These are phyloP conservation scores for Plasmodium inui DNA, from an alignment of 169 alveolate genomes.

Conservation along the genomic window DNA sequence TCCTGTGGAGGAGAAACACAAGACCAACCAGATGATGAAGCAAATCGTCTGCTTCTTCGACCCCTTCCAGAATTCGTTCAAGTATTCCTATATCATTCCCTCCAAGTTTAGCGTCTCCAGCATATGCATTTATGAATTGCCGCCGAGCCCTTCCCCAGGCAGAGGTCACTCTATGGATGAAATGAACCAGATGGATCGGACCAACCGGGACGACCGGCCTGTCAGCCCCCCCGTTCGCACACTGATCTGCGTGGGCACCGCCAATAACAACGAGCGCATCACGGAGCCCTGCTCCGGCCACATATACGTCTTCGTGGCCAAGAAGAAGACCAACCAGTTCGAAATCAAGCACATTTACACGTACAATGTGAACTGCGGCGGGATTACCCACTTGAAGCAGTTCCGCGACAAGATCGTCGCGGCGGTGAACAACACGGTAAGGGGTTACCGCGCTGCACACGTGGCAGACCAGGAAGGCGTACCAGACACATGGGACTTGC, in stretches of 20 bases:
- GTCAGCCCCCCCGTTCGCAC: not conserved
- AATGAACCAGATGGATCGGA: not conserved
- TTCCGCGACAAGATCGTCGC: constrained; percentile 30
- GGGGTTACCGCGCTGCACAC: not conserved
- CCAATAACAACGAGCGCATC: constrained; percentile 30
- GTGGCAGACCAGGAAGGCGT: not conserved
- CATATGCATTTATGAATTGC: constrained; percentile 32
- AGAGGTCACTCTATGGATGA: not conserved
- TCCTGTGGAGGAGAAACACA: constrained; percentile 65
- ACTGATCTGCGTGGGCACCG: constrained; percentile 60
- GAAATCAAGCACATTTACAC: constrained; percentile 73
- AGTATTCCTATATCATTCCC: constrained; percentile 57
- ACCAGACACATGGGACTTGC: not conserved
- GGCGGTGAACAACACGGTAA: constrained; percentile 53
- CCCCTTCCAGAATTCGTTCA: constrained; percentile 42
- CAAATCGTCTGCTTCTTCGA: constrained; percentile 69
- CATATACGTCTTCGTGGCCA: constrained; percentile 47
- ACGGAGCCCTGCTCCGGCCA: constrained; percentile 66
- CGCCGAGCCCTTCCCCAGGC: not conserved
- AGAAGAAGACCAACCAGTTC: constrained; percentile 28
- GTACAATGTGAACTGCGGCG: constrained; percentile 44
- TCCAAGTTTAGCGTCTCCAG: constrained; percentile 63
- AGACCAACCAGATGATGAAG: constrained; percentile 61
- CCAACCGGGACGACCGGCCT: not conserved
- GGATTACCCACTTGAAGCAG: constrained; percentile 36